Evolutionary conservation across 345 rosid genomes (phyloP), one percentile per base, ranked within the genome.

Genomic region (Corchorus capsularis): DNA sequence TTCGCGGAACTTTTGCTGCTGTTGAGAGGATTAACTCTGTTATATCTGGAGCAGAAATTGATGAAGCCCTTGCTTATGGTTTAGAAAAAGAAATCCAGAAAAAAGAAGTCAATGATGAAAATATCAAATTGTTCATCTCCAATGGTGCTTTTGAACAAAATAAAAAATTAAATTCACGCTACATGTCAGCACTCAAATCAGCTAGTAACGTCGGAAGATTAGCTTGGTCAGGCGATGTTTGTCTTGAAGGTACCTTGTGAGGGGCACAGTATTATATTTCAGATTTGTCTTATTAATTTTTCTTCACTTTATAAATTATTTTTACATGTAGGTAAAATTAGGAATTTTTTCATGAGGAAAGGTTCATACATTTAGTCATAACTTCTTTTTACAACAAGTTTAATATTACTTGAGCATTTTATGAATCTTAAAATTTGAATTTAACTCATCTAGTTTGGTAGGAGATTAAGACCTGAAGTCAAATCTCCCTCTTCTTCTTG

Each of bases 61-160:
- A 95, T 81, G 91, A 89, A 79, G 91, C 98, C 75, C 99, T 95
- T 83, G 97, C 97, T 63, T 84, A 81, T 80, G 98, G 99, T 55
- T 77, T 95, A 83, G 97, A 91, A 82, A 95, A 83, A 87, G 97
- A 93, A 78, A 85, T 95, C 77, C 88, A 85, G 78, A 63, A 75
- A 83, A 91, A 86, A 76, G 83, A 83, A 76, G 74, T 71, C 32
- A 78, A 82, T 60, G 89, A 90, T 78, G 91, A 89, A 79, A 87
- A 79, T 73, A 79, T 83, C 77, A 87, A 79, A 66, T 77, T 93
- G 77, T 93, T 91, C 80, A 71, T 83, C 62, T 84, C 85, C 67
- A 80, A 87, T 84, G 90, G 85, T 45, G 80, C 84, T 59, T 80
- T 80, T 72, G 88, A 83, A 70, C 80, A 85, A 79, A 75, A 63